A percentile compares a stretch with the other conserved stretches of the same genome.
phyloP scores from a whole-genome alignment of 106 monocot genomes.

The Allium cepa region DNA sequence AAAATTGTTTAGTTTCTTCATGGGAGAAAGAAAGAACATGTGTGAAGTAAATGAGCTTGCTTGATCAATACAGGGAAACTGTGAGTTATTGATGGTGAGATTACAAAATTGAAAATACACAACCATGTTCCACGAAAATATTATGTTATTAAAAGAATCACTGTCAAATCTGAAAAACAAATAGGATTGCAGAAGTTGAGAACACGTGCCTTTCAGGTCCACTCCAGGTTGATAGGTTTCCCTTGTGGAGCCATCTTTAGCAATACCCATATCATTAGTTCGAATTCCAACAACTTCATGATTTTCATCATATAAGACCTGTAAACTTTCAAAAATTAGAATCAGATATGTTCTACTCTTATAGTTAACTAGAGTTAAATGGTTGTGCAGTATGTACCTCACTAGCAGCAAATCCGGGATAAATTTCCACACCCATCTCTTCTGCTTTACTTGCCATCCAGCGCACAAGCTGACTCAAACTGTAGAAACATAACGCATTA shows the following conservation, averaged over 20 bases:
- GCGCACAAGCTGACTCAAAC: slow-evolving; percentile 87
- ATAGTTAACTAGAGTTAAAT: background rate
- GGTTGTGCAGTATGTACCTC: slow-evolving; percentile 43
- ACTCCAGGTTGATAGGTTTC: slow-evolving; percentile 95
- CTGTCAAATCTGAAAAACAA: too few species aligned
- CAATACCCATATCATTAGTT: slow-evolving; percentile 95
- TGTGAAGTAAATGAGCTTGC: too few species aligned
- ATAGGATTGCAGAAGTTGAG: background rate
- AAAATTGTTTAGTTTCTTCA: too few species aligned
- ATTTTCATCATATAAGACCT: slow-evolving; percentile 90
- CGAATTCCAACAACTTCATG: slow-evolving; percentile 75
- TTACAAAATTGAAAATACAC: too few species aligned
- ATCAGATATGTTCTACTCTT: background rate
- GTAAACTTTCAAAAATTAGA: slow-evolving; percentile 35
- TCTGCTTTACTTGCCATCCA: slow-evolving; percentile 97
- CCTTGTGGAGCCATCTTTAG: slow-evolving; percentile 89
- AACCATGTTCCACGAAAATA: too few species aligned
- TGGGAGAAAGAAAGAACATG: too few species aligned
- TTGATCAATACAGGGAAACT: too few species aligned
- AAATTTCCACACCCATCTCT: slow-evolving; percentile 95
- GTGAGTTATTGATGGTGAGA: too few species aligned
- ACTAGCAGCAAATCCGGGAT: slow-evolving; percentile 97
- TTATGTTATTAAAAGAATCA: too few species aligned
- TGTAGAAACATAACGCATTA: slow-evolving; percentile 13
- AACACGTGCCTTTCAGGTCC: slow-evolving; percentile 67